phyloP scores from a whole-genome alignment of 2,329 filamentous ascomycete genomes.

The Xylaria multiplex region DNA sequence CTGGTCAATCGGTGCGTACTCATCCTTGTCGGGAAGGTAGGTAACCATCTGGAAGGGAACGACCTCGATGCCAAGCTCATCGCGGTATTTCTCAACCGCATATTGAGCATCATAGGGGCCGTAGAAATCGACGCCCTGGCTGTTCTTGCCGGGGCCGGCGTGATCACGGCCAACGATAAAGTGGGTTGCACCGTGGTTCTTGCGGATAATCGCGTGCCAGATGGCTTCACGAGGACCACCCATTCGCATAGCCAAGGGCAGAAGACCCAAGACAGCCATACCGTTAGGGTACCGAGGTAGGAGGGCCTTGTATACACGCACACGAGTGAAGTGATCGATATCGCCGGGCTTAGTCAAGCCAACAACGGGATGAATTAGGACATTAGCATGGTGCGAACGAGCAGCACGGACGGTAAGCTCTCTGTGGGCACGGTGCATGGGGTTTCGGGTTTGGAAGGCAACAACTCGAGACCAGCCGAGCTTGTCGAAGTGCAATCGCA shows the following conservation, averaged over 20 bases:
- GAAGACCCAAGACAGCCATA: slow-evolving; percentile 95
- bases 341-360: slow-evolving; percentile 98
- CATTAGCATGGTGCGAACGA: slow-evolving; percentile 94
- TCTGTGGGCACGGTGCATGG: slow-evolving; percentile 98
- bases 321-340: slow-evolving; percentile 99
- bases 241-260: slow-evolving; percentile 99
- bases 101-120: slow-evolving; percentile 97
- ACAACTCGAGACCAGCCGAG: slow-evolving; percentile 98
- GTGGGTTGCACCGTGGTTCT: slow-evolving; percentile 98
- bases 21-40: slow-evolving; percentile 95
- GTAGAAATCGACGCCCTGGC: slow-evolving; percentile 95
- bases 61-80: slow-evolving; percentile 97
- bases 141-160: slow-evolving; percentile 98
- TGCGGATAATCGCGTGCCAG: slow-evolving; percentile 99
- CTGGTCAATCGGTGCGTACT: slow-evolving; percentile 94
- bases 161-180: slow-evolving; percentile 99
- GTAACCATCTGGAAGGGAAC: slow-evolving; percentile 99
- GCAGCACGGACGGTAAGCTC: slow-evolving; percentile 97
- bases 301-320: slow-evolving; percentile 97
- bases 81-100: slow-evolving; percentile 94
- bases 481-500: slow-evolving; percentile 98
- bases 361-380: slow-evolving; percentile 98
- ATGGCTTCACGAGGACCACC: slow-evolving; percentile 97
- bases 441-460: slow-evolving; percentile 98
- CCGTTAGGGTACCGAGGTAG: slow-evolving; percentile 97